phyloP scores from a whole-genome alignment of 805 yeast species.

The Candida mattraensis region DNA sequence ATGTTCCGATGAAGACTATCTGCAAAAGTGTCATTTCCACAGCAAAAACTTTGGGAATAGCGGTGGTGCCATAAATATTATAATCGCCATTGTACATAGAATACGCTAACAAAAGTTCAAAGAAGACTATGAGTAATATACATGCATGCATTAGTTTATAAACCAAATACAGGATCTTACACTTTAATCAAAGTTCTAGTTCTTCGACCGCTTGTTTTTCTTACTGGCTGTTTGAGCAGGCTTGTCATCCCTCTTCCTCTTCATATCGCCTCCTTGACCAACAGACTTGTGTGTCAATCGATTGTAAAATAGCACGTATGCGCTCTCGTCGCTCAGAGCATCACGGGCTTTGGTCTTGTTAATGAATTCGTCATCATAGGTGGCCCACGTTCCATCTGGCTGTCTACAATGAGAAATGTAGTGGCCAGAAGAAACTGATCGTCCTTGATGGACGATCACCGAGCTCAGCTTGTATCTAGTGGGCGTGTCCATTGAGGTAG shows the following conservation, averaged over 20 bases:
- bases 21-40: conserved; percentile 82
- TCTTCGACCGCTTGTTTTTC: conserved; percentile 16
- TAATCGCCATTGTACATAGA: conserved; percentile 8
- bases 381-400: conserved; percentile 90
- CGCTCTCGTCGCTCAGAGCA: conserved; percentile 81
- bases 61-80: conserved; percentile 40
- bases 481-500: conserved; percentile 44
- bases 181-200: conserved; percentile 8
- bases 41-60: conserved; percentile 87
- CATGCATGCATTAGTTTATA: conserved; percentile 9
- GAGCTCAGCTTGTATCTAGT: conserved; percentile 70
- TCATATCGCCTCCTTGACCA: conserved; percentile 5
- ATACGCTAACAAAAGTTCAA: not conserved
- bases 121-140: conserved; percentile 8
- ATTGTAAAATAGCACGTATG: conserved; percentile 86
- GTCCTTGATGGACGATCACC: conserved; percentile 92
- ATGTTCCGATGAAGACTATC: conserved; percentile 68
- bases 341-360: conserved; percentile 68
- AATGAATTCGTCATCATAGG: conserved; percentile 91
- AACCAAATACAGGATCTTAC: not conserved
- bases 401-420: conserved; percentile 88
- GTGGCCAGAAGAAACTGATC: conserved; percentile 91
- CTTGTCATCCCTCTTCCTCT: conserved; percentile 15
- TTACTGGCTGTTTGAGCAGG: conserved; percentile 6
- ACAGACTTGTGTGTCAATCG: conserved; percentile 60